A percentile compares a stretch with the other conserved stretches of the same genome.
Evolutionary conservation across 176 grass and related monocot species (phyloP).

Genomic region (Avena atlantica): DNA sequence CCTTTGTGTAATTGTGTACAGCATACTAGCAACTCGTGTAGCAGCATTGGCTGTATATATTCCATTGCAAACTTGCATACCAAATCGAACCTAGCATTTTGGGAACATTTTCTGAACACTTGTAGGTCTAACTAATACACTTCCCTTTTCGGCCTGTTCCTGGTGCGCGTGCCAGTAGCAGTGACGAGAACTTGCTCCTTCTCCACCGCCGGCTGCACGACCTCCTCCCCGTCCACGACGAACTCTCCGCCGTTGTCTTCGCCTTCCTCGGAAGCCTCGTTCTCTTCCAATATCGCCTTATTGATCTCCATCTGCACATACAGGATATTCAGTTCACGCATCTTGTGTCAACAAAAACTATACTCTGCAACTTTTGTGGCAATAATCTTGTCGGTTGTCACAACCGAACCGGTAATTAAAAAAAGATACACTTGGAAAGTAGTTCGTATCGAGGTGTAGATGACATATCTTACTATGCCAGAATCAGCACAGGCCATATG

Average conservation of each 20-base stretch:
- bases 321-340: not conserved
- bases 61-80: not conserved
- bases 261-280: constrained; percentile 41
- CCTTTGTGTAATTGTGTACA: too few relatives aligned
- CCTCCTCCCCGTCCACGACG: constrained; percentile 4
- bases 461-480: too few relatives aligned
- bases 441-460: too few relatives aligned
- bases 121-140: constrained; percentile 5
- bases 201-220: constrained; percentile 26
- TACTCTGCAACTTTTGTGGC: too few relatives aligned
- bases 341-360: not conserved
- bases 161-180: constrained; percentile 35
- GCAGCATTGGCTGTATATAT: constrained; percentile 10
- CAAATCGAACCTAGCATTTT: not conserved
- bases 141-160: constrained; percentile 63
- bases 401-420: too few relatives aligned
- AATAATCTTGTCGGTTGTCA: too few relatives aligned
- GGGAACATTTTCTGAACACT: not conserved
- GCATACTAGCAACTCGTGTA: not conserved
- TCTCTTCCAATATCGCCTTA: constrained; percentile 71
- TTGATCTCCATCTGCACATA: constrained; percentile 65
- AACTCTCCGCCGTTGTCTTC: not conserved
- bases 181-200: constrained; percentile 43
- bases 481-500: not conserved
- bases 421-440: too few relatives aligned